Percentiles rank a stretch among this genome's conserved stretches.
These are phyloP conservation scores for Lavandula angustifolia DNA, from an alignment of 257 asterid species.

Conservation along the genomic window DNA sequence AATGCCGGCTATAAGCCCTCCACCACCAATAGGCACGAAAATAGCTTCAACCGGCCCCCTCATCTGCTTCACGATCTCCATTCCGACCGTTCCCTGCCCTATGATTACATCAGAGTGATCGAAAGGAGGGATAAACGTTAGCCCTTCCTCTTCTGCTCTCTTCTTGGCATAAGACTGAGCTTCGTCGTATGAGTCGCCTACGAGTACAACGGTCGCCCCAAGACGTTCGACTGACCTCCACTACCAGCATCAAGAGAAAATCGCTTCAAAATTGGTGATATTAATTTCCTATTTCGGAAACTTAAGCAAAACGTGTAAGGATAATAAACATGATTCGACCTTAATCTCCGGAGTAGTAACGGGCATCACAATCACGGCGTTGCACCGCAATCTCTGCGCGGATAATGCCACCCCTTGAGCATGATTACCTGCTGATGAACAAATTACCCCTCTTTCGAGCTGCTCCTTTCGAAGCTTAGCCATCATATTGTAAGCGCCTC, in stretches of 20 bases:
- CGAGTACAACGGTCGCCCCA: constrained; percentile 79
- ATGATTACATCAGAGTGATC: constrained; percentile 84
- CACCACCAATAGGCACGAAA: constrained; percentile 91
- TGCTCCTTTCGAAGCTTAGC: constrained; percentile 74
- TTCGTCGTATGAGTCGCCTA: constrained; percentile 87
- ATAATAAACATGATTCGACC: constrained; percentile 43
- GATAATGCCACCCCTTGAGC: constrained; percentile 93
- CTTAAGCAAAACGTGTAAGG: constrained; percentile 7
- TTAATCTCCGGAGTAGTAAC: constrained; percentile 88
- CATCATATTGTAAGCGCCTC: constrained; percentile 97
- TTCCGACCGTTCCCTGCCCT: constrained; percentile 95
- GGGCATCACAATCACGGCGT: constrained; percentile 85
- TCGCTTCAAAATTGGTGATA: constrained; percentile 17
- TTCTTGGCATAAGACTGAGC: constrained; percentile 84
- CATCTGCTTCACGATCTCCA: constrained; percentile 83
- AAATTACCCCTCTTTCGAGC: constrained; percentile 69
- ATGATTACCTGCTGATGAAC: constrained; percentile 94
- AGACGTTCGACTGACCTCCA: constrained; percentile 79
- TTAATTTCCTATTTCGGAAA: background rate
- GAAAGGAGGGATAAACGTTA: constrained; percentile 82
- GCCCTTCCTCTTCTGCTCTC: constrained; percentile 66
- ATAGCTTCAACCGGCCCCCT: constrained; percentile 65
- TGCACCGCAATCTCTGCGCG: constrained; percentile 67
- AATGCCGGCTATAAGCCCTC: constrained; percentile 90
- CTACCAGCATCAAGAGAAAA: constrained; percentile 36